phyloP scores from a whole-genome alignment of 768 basidiomycete species.

The Tricholoma matsutake region DNA sequence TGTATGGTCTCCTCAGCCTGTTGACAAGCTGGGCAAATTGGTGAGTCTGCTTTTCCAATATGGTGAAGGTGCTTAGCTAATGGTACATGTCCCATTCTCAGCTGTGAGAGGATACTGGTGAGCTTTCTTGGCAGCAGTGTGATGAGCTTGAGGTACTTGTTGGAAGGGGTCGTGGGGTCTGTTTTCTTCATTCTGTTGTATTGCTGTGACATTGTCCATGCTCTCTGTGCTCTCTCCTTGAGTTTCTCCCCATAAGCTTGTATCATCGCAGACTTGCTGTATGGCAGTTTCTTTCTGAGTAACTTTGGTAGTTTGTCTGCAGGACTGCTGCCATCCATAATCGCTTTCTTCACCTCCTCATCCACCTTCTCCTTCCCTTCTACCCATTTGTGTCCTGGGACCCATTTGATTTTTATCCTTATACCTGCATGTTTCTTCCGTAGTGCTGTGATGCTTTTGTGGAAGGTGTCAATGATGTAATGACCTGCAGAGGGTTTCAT shows the following conservation, averaged over 20 bases:
- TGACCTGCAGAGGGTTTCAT: too few relatives aligned
- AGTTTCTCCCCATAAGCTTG: too few relatives aligned
- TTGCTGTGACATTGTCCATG: not conserved
- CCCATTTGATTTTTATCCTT: not conserved
- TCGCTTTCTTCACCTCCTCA: not conserved
- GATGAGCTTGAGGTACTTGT: too few relatives aligned
- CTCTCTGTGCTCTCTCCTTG: too few relatives aligned
- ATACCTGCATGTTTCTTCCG: not conserved
- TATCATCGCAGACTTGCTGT: conserved; percentile 2
- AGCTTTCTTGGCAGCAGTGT: not conserved
- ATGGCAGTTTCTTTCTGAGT: not conserved
- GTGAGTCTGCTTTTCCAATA: too few relatives aligned
- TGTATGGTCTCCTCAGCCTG: too few relatives aligned
- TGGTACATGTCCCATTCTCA: too few relatives aligned
- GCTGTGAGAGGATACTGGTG: not conserved
- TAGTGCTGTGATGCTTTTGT: not conserved
- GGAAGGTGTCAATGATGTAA: not conserved
- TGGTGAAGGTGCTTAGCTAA: not conserved
- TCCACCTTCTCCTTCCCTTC: not conserved
- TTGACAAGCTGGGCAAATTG: too few relatives aligned
- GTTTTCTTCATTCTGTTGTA: too few relatives aligned
- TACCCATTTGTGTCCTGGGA: too few relatives aligned
- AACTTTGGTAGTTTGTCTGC: not conserved
- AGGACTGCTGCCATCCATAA: not conserved
- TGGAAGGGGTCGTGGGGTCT: too few relatives aligned